A percentile compares a stretch with the other conserved stretches of the same genome.
Conservation (phyloP, 177 flowering plant species). For the Vitis hybrid region DNA sequence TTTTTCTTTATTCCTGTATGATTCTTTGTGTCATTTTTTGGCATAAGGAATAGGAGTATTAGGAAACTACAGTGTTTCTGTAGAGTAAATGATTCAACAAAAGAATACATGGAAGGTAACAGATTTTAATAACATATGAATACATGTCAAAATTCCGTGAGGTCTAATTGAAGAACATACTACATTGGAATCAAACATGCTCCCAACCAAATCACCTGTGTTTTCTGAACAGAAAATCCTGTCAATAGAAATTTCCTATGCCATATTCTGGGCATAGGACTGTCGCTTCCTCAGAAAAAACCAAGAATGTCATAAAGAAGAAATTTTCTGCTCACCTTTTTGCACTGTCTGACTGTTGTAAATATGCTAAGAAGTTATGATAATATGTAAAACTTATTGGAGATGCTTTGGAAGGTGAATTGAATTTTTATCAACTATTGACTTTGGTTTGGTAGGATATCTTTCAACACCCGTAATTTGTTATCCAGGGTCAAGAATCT, state of each 20-base stretch:
- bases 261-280: not conserved
- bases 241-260: not conserved
- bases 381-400: not conserved
- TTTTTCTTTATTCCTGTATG: too few species aligned
- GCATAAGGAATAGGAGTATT: too few species aligned
- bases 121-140: too few species aligned
- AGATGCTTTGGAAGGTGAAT: not conserved
- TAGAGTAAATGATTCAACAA: too few species aligned
- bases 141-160: too few species aligned
- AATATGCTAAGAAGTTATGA: not conserved
- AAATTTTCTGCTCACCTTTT: not conserved
- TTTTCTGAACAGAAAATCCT: not conserved
- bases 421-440: not conserved
- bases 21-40: too few species aligned
- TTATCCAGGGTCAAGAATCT: slow-evolving; percentile 70
- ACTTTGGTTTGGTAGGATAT: not conserved
- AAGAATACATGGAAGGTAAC: too few species aligned
- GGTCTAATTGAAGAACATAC: not conserved
- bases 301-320: not conserved
- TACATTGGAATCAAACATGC: not conserved
- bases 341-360: not conserved
- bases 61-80: too few species aligned
- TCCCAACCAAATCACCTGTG: not conserved
- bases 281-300: not conserved
- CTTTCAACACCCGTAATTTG: not conserved